Conservation (phyloP, 305 asterid genomes). For the Fraxinus latifolia region DNA sequence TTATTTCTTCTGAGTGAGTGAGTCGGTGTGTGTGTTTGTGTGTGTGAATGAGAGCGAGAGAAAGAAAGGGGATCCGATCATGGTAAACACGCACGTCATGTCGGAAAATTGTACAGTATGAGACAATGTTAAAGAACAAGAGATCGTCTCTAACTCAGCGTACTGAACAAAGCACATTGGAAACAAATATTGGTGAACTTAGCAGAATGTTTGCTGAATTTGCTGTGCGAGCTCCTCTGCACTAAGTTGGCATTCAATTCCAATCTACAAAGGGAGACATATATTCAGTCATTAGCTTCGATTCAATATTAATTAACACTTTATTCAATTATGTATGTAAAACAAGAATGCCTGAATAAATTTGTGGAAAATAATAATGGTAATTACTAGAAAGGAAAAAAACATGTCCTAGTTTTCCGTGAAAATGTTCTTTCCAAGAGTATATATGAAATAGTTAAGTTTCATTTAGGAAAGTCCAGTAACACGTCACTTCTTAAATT, state of each 20-base stretch:
- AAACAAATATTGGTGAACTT: slow-evolving; percentile 8
- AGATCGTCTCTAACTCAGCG: background rate
- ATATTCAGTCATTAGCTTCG: slow-evolving; percentile 21
- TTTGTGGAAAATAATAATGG: background rate
- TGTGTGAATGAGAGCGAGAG: background rate
- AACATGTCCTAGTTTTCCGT: slow-evolving; percentile 20
- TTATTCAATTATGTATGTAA: background rate
- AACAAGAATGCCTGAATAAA: background rate
- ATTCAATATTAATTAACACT: background rate
- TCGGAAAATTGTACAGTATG: background rate
- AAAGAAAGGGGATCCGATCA: background rate
- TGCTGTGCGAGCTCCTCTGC: slow-evolving; percentile 86
- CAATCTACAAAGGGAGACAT: slow-evolving; percentile 42
- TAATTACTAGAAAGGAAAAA: background rate
- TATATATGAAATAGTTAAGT: background rate
- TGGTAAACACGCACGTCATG: background rate
- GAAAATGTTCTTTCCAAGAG: slow-evolving; percentile 8
- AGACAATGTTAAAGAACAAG: background rate
- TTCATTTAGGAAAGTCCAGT: background rate
- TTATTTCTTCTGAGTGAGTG: background rate
- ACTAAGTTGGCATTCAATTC: slow-evolving; percentile 90
- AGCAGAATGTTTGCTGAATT: slow-evolving; percentile 81
- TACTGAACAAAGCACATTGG: background rate
- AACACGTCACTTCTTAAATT: background rate
- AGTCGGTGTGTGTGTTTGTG: background rate